Conservation (phyloP, 1,284 basidiomycete genomes). For the Rugosomyces carneus region DNA sequence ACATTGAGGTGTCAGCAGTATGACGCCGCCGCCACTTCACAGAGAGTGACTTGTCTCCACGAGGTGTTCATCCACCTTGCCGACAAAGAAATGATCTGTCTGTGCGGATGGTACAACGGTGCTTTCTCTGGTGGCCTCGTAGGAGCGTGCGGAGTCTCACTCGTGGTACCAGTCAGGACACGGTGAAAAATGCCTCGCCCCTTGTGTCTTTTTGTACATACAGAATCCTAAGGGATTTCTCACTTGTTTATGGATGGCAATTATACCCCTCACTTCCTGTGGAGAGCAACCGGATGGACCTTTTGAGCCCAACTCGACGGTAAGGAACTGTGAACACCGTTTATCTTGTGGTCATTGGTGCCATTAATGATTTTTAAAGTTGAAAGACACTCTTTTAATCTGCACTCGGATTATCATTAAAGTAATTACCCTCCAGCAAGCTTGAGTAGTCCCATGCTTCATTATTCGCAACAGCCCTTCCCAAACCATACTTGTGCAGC, state of each 20-base stretch:
- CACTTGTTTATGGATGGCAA: background rate
- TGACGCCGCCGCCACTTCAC: background rate
- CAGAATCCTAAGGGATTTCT: background rate
- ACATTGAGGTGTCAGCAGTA: background rate
- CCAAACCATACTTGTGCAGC: slow-evolving; percentile 44
- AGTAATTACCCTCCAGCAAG: slow-evolving; percentile 57
- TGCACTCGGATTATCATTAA: slow-evolving; percentile 50
- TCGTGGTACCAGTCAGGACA: background rate
- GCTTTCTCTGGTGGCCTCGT: background rate
- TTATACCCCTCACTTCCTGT: background rate
- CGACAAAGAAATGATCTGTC: background rate
- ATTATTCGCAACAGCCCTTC: slow-evolving; percentile 31
- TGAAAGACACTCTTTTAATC: slow-evolving; percentile 2
- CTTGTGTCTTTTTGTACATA: background rate
- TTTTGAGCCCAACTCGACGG: no score
- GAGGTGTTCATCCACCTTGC: background rate
- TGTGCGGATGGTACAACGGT: background rate
- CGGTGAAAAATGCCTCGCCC: background rate
- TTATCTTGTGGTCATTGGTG: background rate
- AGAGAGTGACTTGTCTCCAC: background rate
- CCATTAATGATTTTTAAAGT: background rate
- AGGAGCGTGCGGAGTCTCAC: background rate
- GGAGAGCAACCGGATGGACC: no score
- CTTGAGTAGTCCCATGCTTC: slow-evolving; percentile 39
- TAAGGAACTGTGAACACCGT: background rate